A percentile compares a stretch with the other conserved stretches of the same genome.
phyloP scores from a whole-genome alignment of 208 protist genomes.

The Naegleria fowleri region DNA sequence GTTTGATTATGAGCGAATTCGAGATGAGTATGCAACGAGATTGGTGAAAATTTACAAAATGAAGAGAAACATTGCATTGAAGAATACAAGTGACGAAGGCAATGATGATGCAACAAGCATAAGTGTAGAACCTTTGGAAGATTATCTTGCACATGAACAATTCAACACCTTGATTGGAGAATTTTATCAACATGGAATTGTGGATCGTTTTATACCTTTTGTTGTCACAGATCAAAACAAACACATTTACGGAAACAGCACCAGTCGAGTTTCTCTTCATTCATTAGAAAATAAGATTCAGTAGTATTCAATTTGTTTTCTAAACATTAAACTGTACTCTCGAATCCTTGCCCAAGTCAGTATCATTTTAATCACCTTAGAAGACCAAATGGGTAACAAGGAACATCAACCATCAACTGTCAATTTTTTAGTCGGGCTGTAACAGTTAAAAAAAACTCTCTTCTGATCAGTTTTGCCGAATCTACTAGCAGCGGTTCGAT shows the following conservation, averaged over 20 bases:
- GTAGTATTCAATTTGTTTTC: no score
- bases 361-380: no score
- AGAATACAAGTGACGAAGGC: not conserved
- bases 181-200: not conserved
- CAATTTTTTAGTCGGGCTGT: no score
- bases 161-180: not conserved
- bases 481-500: no score
- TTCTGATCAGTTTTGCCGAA: no score
- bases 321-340: no score
- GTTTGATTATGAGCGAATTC: not conserved
- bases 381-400: no score
- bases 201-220: not conserved
- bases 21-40: not conserved
- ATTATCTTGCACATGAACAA: not conserved
- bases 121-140: not conserved
- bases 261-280: not conserved
- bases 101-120: not conserved
- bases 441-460: no score
- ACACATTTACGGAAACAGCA: not conserved
- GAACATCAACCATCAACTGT: no score
- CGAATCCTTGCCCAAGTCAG: no score
- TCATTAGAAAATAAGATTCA: not conserved
- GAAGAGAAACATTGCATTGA: not conserved
- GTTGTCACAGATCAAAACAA: not conserved
- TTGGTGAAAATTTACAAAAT: not conserved